Base-by-base conservation (phyloP, 139 green algal genomes). In the Chlamydomonas schloesseri region DNA sequence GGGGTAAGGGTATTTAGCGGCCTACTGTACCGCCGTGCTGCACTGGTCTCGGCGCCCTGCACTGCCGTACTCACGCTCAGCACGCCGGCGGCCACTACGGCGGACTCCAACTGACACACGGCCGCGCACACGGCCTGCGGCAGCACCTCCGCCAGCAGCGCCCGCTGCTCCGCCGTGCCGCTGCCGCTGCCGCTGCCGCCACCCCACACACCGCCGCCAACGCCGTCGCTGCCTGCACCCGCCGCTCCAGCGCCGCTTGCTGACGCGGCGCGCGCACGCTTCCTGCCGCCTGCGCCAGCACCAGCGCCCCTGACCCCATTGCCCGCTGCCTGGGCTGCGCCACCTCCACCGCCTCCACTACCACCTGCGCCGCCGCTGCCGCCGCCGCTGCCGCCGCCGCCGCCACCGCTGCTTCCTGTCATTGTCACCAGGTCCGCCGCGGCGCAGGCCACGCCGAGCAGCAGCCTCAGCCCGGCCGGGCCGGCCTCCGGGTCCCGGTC, bases 91-190 rank as follows among this genome's bases (percentile, higher is more conserved):
- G 78, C 78, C 78, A 84, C 46, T 1, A 46, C 15, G 3, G 65
- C 0, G 3, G 78, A 47, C 1, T 67, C 28, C 28, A 84, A 46
- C 37, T 84, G 64, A 29, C 0, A n/a, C 20, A 65, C 42, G 9
- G 64, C 64, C 14, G 1, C 68, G 69, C 78, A 84, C n/a, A 84
- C 78, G 14, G 64, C 64, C 65, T 84, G 78, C 46, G 14, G 37
- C 64, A 74, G 46, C 42, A 65, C 14, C 64, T 84, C 78, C 1
- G n/a, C 17, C 29, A 75, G 64, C 78, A 55, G 42, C 42, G 13
- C 57, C 5, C 64, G 55, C 17, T 21, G 26, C 57, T 64, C 60
- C 9, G 42, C 62, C 1, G 29, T 42, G 8, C 3, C 62, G 5
- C 1, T n/a, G n/a, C n/a, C n/a, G n/a, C n/a, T n/a, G n/a, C n/a